phyloP scores from a whole-genome alignment of 179 eudicot species.

The Gypsophila paniculata region DNA sequence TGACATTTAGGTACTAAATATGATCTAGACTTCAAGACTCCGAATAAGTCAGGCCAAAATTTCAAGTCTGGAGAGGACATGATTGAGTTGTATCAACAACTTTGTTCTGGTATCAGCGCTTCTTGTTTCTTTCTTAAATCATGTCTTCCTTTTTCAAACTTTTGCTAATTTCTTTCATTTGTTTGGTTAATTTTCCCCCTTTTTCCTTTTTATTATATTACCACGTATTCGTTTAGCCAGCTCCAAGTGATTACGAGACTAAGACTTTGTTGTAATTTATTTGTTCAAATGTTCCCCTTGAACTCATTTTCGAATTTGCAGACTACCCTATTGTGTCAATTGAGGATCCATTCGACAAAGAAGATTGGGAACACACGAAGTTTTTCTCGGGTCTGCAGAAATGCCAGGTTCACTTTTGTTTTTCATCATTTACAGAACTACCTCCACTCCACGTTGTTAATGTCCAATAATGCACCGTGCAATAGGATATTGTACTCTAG shows the following conservation, averaged over 20 bases:
- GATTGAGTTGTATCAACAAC: constrained; percentile 82
- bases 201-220: no score
- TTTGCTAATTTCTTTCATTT: background rate
- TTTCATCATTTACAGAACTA: constrained; percentile 8
- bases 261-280: no score
- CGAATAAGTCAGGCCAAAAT: constrained; percentile 75
- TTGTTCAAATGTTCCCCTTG: background rate
- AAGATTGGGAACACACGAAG: constrained; percentile 93
- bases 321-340: constrained; percentile 91
- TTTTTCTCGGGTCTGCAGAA: constrained; percentile 60
- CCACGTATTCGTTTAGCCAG: no score
- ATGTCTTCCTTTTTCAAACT: constrained; percentile 11
- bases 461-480: constrained; percentile 7
- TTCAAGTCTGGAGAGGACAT: constrained; percentile 89
- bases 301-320: constrained; percentile 28
- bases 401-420: constrained; percentile 60
- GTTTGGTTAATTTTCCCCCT: background rate
- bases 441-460: background rate
- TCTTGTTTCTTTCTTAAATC: background rate
- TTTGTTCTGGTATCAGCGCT: constrained; percentile 57
- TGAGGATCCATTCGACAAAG: constrained; percentile 98
- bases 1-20: constrained; percentile 71
- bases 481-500: background rate
- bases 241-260: no score
- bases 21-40: constrained; percentile 73